These are phyloP conservation scores for Fomitopsis betulina DNA, from an alignment of 1,284 basidiomycete genomes.

Conservation along the genomic window DNA sequence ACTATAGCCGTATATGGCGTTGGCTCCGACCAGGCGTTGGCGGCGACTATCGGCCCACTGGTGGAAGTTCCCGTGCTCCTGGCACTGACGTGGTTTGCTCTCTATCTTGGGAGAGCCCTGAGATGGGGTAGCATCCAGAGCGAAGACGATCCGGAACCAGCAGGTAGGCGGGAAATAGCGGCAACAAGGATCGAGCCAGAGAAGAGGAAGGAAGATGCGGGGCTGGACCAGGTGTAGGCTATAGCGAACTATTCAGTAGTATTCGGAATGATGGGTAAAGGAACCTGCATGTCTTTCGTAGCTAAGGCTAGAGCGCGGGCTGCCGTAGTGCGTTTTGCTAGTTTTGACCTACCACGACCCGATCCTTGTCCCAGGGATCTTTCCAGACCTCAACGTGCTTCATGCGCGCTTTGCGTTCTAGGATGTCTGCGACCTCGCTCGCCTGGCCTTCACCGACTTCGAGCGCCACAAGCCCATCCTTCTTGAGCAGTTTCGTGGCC, in stretches of 20 bases:
- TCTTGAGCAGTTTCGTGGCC: slow-evolving; percentile 39
- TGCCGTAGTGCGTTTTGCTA: not conserved
- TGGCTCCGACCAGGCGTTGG: slow-evolving; percentile 69
- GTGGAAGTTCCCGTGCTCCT: slow-evolving; percentile 80
- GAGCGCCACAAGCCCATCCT: slow-evolving; percentile 59
- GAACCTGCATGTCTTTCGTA: too few species aligned
- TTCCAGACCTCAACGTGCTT: slow-evolving; percentile 59
- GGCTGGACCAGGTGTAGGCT: not conserved
- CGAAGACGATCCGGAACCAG: not conserved
- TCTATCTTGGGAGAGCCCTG: slow-evolving; percentile 46
- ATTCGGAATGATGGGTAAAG: not conserved
- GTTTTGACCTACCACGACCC: slow-evolving; percentile 51
- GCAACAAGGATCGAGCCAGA: not conserved
- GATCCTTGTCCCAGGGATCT: slow-evolving; percentile 72
- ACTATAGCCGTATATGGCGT: slow-evolving; percentile 77
- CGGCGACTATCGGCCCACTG: slow-evolving; percentile 75
- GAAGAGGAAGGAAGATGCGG: not conserved
- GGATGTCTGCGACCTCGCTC: slow-evolving; percentile 50
- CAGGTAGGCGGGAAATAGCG: not conserved
- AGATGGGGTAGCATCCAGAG: slow-evolving; percentile 32
- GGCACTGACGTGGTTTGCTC: slow-evolving; percentile 65
- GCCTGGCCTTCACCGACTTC: slow-evolving; percentile 82
- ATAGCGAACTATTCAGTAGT: not conserved
- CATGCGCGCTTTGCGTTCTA: slow-evolving; percentile 41
- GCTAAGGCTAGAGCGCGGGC: not conserved